phyloP scores from a whole-genome alignment of 805 yeast genomes.

The Sungouiella thailandica region DNA sequence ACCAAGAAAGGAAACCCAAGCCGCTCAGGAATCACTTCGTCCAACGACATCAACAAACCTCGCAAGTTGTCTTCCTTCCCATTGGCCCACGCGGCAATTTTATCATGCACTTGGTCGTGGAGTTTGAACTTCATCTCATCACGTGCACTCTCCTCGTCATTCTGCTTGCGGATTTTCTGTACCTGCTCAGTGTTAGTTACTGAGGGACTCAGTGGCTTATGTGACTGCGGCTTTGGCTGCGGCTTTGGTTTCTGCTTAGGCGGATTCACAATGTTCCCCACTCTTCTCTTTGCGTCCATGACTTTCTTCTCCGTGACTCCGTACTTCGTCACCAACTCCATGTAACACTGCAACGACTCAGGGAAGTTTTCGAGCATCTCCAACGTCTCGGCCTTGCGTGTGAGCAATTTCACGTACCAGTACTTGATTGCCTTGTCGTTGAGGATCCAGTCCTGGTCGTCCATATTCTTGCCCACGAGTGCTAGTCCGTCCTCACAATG shows the following conservation, averaged over 20 bases:
- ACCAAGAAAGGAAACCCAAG: constrained; percentile 28
- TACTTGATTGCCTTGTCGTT: constrained; percentile 54
- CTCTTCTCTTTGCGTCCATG: constrained; percentile 80
- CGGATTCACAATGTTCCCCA: constrained; percentile 62
- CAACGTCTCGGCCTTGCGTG: constrained; percentile 74
- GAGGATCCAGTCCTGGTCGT: constrained; percentile 26
- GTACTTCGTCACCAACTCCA: constrained; percentile 50
- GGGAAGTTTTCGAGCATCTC: constrained; percentile 72
- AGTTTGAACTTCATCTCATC: constrained; percentile 41
- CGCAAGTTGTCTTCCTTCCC: constrained; percentile 83
- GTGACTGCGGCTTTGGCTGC: neutral
- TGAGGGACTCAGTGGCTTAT: neutral
- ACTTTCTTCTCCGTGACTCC: constrained; percentile 61
- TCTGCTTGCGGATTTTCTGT: constrained; percentile 38
- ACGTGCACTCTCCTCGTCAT: constrained; percentile 7
- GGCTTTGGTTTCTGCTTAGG: constrained; percentile 20
- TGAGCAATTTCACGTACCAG: constrained; percentile 68
- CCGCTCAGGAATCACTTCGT: constrained; percentile 49
- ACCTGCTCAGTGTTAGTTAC: constrained; percentile 3
- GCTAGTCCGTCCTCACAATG: constrained; percentile 46
- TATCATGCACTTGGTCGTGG: constrained; percentile 56
- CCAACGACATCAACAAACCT: constrained; percentile 65
- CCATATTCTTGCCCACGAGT: constrained; percentile 25
- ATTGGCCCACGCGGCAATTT: constrained; percentile 56
- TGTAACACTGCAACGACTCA: constrained; percentile 60